Evolutionary conservation across 2,329 filamentous ascomycete genomes (phyloP).

Genomic region (Atkinsonella texensis): DNA sequence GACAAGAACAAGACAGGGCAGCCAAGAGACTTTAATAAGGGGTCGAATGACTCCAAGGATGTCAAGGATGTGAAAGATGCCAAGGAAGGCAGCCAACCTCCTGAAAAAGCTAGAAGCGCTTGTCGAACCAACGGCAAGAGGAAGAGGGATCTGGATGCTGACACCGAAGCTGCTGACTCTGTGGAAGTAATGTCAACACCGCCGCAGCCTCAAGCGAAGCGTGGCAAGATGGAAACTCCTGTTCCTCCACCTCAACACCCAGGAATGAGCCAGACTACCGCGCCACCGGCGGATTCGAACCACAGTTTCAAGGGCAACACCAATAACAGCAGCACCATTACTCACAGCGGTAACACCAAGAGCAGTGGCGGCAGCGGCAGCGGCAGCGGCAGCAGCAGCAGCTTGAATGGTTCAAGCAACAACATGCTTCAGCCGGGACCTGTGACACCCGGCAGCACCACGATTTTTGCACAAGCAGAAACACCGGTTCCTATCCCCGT

Average conservation of each 20-base stretch:
- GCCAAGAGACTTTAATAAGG: slow-evolving; percentile 16
- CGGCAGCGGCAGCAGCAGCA: not conserved
- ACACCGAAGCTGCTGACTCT: slow-evolving; percentile 18
- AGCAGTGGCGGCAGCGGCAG: not conserved
- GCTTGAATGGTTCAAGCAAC: not conserved
- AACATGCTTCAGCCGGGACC: slow-evolving; percentile 1
- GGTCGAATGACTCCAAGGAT: slow-evolving; percentile 14
- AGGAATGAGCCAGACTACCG: slow-evolving; percentile 17
- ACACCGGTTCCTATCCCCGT: slow-evolving; percentile 31
- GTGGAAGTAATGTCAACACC: slow-evolving; percentile 14
- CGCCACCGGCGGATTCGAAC: slow-evolving; percentile 16
- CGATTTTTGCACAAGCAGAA: slow-evolving; percentile 20
- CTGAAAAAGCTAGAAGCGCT: slow-evolving; percentile 17
- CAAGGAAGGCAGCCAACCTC: slow-evolving; percentile 8
- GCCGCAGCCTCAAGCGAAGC: slow-evolving; percentile 32
- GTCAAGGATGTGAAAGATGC: not conserved
- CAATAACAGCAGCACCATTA: not conserved
- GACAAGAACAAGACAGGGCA: slow-evolving; percentile 8
- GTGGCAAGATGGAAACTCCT: slow-evolving; percentile 45
- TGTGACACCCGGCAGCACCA: slow-evolving; percentile 4
- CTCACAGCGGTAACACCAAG: slow-evolving; percentile 10
- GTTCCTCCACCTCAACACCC: slow-evolving; percentile 33
- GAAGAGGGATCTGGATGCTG: slow-evolving; percentile 29
- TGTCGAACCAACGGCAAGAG: slow-evolving; percentile 28
- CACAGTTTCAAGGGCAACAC: slow-evolving; percentile 10